Conservation (phyloP, 2,329 filamentous ascomycete species). For the Aspergillus sp. region DNA sequence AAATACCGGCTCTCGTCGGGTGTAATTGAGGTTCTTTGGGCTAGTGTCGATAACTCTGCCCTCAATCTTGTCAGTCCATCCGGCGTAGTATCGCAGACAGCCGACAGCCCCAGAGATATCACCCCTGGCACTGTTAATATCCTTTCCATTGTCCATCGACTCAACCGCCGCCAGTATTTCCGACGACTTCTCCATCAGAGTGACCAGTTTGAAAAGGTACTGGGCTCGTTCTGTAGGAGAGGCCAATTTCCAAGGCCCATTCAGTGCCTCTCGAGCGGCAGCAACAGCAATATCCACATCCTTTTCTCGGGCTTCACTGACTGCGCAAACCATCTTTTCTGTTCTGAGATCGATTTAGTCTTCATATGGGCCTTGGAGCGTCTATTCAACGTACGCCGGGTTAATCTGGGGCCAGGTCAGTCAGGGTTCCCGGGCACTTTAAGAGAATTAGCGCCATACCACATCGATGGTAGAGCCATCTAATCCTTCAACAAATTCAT, state of each 20-base stretch:
- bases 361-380: too few species aligned
- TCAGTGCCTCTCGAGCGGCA: constrained; percentile 74
- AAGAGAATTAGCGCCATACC: too few species aligned
- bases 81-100: constrained; percentile 49
- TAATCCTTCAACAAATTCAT: too few species aligned
- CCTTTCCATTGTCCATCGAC: constrained; percentile 52
- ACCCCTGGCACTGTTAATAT: constrained; percentile 40
- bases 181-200: constrained; percentile 66
- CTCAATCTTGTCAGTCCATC: constrained; percentile 80
- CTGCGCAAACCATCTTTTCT: not conserved
- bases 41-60: constrained; percentile 71
- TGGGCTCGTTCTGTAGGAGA: constrained; percentile 62
- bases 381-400: too few species aligned
- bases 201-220: constrained; percentile 64
- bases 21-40: constrained; percentile 72
- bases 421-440: too few species aligned
- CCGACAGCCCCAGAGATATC: constrained; percentile 60
- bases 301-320: constrained; percentile 39
- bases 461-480: too few species aligned
- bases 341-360: not conserved
- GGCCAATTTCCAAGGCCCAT: constrained; percentile 59
- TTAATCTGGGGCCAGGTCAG: too few species aligned
- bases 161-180: constrained; percentile 72
- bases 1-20: constrained; percentile 55
- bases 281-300: constrained; percentile 63